Evolutionary conservation across 2,329 filamentous ascomycete genomes (phyloP).

Genomic region (Trichophyton equinum): DNA sequence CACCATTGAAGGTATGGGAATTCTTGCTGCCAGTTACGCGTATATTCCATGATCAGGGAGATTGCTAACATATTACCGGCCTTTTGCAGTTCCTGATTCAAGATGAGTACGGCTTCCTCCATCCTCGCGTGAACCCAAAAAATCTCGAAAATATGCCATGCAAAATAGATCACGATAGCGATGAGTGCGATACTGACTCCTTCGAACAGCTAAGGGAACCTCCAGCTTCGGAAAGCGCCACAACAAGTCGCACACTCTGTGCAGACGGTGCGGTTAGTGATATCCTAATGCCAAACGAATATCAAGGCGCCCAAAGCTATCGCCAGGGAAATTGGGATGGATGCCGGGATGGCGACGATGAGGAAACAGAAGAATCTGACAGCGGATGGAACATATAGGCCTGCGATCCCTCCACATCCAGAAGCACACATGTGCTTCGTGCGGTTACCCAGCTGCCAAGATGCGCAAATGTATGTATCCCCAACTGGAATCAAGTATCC

Average conservation of each 20-base stretch:
- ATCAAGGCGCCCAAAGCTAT: slow-evolving; percentile 9
- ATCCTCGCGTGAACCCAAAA: slow-evolving; percentile 12
- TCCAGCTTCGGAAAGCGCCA: slow-evolving; percentile 68
- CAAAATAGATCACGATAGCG: neutral
- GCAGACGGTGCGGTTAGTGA: slow-evolving; percentile 91
- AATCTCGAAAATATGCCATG: neutral
- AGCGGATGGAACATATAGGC: slow-evolving; percentile 41
- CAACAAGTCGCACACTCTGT: slow-evolving; percentile 97
- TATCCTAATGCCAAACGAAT: slow-evolving; percentile 5
- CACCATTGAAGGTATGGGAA: slow-evolving; percentile 29
- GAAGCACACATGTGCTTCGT: slow-evolving; percentile 94
- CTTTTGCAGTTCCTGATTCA: slow-evolving; percentile 38
- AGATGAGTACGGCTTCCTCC: slow-evolving; percentile 43
- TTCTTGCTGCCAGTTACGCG: slow-evolving; percentile 2
- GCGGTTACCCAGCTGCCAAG: slow-evolving; percentile 96
- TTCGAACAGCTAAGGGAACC: slow-evolving; percentile 54
- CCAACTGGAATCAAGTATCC: slow-evolving; percentile 2
- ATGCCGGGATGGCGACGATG: neutral
- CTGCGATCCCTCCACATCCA: slow-evolving; percentile 97
- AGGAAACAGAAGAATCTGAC: neutral
- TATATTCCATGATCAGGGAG: neutral
- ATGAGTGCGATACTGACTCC: slow-evolving; percentile 31
- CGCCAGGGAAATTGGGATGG: slow-evolving; percentile 6
- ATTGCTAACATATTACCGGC: neutral
- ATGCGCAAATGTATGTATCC: slow-evolving; percentile 81